Evolutionary conservation across 1,284 basidiomycete genomes (phyloP).

Genomic region (Ganoderma multipileum): DNA sequence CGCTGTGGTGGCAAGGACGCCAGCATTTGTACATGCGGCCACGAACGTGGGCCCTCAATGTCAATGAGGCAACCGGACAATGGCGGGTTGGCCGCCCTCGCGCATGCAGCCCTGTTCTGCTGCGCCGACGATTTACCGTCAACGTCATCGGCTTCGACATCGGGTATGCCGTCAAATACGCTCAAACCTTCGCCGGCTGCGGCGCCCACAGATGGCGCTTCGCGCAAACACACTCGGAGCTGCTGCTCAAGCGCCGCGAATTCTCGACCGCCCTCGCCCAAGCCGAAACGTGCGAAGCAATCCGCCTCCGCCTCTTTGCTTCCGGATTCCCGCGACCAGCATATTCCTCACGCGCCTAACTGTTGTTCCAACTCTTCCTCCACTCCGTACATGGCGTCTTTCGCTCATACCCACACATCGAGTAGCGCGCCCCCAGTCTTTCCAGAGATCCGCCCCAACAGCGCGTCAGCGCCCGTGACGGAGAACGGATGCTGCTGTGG

Average conservation of each 20-base stretch:
- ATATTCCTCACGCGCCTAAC: neutral
- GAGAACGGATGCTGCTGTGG: slow-evolving; percentile 77
- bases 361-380: neutral
- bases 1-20: slow-evolving; percentile 55
- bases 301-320: neutral
- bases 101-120: slow-evolving; percentile 56
- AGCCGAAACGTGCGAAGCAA: slow-evolving; percentile 24
- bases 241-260: slow-evolving; percentile 25
- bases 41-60: slow-evolving; percentile 16
- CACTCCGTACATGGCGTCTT: neutral
- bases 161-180: neutral
- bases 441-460: slow-evolving; percentile 63
- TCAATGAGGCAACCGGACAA: slow-evolving; percentile 8
- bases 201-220: slow-evolving; percentile 2
- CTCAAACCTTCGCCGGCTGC: neutral
- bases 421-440: slow-evolving; percentile 49
- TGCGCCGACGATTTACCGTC: slow-evolving; percentile 32
- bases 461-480: slow-evolving; percentile 58
- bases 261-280: slow-evolving; percentile 27
- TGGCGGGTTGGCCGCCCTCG: slow-evolving; percentile 53
- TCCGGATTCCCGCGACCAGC: neutral
- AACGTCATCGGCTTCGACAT: slow-evolving; percentile 8
- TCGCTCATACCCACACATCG: neutral
- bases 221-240: slow-evolving; percentile 22
- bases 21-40: slow-evolving; percentile 59